Evolutionary conservation across 495 filamentous ascomycete species (phyloP).

Genomic region (Poronia punctata): DNA sequence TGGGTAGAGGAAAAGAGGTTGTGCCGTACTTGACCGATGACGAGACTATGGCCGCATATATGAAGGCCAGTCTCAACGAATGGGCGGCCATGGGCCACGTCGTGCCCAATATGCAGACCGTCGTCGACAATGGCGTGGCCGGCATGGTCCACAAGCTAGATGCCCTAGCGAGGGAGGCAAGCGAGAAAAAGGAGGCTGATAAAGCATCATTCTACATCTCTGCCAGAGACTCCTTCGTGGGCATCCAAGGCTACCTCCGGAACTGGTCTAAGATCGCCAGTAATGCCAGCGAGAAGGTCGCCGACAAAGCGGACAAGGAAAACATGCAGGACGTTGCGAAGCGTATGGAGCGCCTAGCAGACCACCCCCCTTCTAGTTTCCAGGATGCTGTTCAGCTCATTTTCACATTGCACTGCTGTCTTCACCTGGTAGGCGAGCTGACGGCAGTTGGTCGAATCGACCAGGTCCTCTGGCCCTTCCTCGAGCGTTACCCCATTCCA

Average conservation of each 20-base stretch:
- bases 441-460: constrained; percentile 9
- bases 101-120: constrained; percentile 9
- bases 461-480: constrained; percentile 10
- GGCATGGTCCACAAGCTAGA: constrained; percentile 3
- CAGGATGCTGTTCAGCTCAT: constrained; percentile 10
- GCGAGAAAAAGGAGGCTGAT: not conserved
- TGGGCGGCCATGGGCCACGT: constrained; percentile 7
- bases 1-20: constrained; percentile 10
- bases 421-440: constrained; percentile 10
- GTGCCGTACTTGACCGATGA: constrained; percentile 6
- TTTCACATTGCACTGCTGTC: constrained; percentile 6
- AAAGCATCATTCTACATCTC: constrained; percentile 5
- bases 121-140: constrained; percentile 4
- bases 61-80: constrained; percentile 5
- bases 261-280: constrained; percentile 6
- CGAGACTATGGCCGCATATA: constrained; percentile 4
- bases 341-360: constrained; percentile 1
- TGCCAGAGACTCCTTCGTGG: constrained; percentile 6
- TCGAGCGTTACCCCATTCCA: constrained; percentile 1
- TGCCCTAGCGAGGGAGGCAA: not conserved
- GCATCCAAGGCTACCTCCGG: constrained; percentile 3
- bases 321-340: constrained; percentile 7
- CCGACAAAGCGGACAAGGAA: not conserved
- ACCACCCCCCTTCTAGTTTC: not conserved
- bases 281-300: not conserved